phyloP scores from a whole-genome alignment of 2,329 filamentous ascomycete species.

The Epichloe glyceriae region DNA sequence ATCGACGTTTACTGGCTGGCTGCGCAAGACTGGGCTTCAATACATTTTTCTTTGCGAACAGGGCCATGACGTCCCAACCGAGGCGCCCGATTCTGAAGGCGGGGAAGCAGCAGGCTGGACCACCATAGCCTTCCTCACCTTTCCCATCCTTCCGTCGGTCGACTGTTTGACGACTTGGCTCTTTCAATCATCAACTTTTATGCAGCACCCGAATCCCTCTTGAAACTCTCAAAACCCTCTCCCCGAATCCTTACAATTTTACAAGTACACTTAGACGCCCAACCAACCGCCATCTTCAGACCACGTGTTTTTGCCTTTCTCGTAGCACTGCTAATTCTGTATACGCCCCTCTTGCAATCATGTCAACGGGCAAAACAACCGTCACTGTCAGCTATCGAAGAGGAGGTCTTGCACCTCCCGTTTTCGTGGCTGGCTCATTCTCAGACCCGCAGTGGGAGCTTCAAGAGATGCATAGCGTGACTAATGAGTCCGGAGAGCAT shows the following conservation, averaged over 20 bases:
- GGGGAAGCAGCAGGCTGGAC: neutral
- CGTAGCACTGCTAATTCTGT: neutral
- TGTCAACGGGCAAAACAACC: constrained; percentile 19
- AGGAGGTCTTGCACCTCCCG: constrained; percentile 47
- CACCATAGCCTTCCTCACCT: neutral
- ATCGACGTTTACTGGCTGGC: too few species aligned
- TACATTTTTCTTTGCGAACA: too few species aligned
- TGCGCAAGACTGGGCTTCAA: too few species aligned
- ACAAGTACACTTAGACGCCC: too few species aligned
- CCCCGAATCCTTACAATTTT: too few species aligned
- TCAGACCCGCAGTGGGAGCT: constrained; percentile 54
- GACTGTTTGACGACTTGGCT: neutral
- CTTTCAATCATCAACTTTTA: neutral
- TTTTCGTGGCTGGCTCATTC: constrained; percentile 59
- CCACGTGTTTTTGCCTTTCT: neutral
- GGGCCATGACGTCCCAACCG: neutral
- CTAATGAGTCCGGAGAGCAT: constrained; percentile 38
- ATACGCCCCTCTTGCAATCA: neutral
- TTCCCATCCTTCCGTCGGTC: neutral
- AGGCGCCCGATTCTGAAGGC: neutral
- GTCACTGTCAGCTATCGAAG: constrained; percentile 49
- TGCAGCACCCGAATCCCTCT: neutral
- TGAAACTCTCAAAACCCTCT: too few species aligned
- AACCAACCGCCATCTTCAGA: too few species aligned
- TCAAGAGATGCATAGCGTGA: constrained; percentile 48